phyloP scores from a whole-genome alignment of 768 basidiomycete species.

The Leccinum sublutescens region DNA sequence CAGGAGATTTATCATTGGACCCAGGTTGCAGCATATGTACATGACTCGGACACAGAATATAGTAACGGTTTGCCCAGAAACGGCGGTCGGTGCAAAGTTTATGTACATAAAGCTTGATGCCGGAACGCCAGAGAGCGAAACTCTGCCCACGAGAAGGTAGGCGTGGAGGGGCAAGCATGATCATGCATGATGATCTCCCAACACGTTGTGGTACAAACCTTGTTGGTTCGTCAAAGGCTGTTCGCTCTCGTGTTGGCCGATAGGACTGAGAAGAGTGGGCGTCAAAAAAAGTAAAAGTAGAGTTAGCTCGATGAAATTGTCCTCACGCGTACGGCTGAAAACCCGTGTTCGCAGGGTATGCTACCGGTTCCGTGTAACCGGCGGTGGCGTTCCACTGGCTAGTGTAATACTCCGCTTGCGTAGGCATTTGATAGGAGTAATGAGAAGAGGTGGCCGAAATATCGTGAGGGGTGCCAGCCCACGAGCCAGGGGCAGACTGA shows the following conservation, averaged over 20 bases:
- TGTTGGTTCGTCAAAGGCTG: slow-evolving; percentile 10
- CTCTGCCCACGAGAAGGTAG: neutral
- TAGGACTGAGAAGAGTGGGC: slow-evolving; percentile 5
- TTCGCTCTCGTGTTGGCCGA: slow-evolving; percentile 8
- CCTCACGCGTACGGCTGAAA: slow-evolving; percentile 19
- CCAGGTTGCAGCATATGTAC: neutral
- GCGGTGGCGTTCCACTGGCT: neutral
- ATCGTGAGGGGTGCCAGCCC: slow-evolving; percentile 6
- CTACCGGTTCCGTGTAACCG: neutral
- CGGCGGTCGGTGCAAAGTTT: slow-evolving; percentile 1
- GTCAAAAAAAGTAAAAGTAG: neutral
- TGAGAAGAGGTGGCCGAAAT: neutral
- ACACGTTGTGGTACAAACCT: slow-evolving; percentile 10
- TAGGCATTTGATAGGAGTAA: neutral
- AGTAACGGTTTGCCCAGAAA: slow-evolving; percentile 2
- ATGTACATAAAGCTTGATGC: slow-evolving; percentile 1
- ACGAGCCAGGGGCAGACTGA: slow-evolving; percentile 4
- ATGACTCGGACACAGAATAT: neutral
- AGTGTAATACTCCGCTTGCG: neutral
- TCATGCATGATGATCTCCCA: slow-evolving; percentile 3
- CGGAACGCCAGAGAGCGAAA: neutral
- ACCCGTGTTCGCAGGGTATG: slow-evolving; percentile 6
- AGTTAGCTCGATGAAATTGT: neutral
- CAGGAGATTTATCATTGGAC: slow-evolving; percentile 12
- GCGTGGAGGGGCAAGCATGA: slow-evolving; percentile 6